Conservation (phyloP, 2,329 filamentous ascomycete genomes). For the Balansia obtecta region DNA sequence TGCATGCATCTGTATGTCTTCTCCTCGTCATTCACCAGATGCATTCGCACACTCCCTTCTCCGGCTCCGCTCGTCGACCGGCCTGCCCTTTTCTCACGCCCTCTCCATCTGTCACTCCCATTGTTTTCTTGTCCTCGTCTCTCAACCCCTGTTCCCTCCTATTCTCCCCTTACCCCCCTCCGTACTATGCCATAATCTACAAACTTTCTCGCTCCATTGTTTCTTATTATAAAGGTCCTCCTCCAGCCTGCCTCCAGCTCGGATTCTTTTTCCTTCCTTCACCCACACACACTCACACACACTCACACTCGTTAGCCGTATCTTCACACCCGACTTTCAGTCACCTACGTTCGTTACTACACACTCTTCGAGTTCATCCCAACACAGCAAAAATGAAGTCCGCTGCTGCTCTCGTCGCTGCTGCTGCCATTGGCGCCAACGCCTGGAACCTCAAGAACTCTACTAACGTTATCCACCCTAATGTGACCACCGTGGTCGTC, state of each 20-base stretch:
- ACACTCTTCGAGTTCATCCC: constrained; percentile 25
- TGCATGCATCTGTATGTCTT: no score
- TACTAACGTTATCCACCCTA: constrained; percentile 27
- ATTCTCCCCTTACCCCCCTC: constrained; percentile 9
- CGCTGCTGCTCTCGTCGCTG: constrained; percentile 39
- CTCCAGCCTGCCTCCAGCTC: constrained; percentile 22
- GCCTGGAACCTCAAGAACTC: constrained; percentile 10
- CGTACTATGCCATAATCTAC: constrained; percentile 9
- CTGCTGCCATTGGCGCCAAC: constrained; percentile 28
- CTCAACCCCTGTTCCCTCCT: constrained; percentile 7
- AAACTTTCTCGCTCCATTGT: constrained; percentile 8
- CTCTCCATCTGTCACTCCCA: constrained; percentile 2
- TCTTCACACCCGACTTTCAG: constrained; percentile 37
- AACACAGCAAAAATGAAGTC: constrained; percentile 53
- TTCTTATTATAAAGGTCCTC: constrained; percentile 41
- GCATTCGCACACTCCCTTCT: not conserved
- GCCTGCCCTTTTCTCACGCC: not conserved
- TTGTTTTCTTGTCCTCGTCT: not conserved
- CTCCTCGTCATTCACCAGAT: not conserved
- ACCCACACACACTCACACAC: constrained; percentile 41
- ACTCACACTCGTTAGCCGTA: constrained; percentile 28
- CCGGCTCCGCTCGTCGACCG: not conserved
- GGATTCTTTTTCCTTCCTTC: constrained; percentile 24
- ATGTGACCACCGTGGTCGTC: constrained; percentile 53
- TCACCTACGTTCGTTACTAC: constrained; percentile 46